phyloP scores from a whole-genome alignment of 1,284 basidiomycete species.

The Marasmius tenuissimus region DNA sequence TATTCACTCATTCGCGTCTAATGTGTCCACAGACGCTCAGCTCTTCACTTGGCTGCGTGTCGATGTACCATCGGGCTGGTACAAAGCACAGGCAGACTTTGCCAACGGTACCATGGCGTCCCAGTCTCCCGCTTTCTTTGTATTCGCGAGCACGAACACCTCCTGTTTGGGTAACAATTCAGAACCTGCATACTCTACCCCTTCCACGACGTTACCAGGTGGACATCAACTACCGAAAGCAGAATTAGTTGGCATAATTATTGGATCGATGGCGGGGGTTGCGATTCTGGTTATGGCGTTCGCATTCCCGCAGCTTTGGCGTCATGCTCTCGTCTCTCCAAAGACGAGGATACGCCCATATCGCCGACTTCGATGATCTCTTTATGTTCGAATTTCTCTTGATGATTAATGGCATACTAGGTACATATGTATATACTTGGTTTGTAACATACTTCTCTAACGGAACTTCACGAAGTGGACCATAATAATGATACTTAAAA shows the following conservation, averaged over 20 bases:
- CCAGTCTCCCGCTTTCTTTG: slow-evolving; percentile 31
- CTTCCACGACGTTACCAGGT: neutral
- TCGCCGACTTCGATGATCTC: neutral
- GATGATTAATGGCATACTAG: slow-evolving; percentile 6
- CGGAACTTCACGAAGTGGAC: neutral
- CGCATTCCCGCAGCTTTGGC: slow-evolving; percentile 1
- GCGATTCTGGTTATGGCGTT: slow-evolving; percentile 3
- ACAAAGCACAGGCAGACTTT: slow-evolving; percentile 29
- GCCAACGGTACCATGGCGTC: slow-evolving; percentile 12
- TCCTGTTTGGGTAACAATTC: slow-evolving; percentile 31
- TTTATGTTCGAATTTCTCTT: neutral
- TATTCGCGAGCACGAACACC: slow-evolving; percentile 35
- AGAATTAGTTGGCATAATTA: slow-evolving; percentile 1
- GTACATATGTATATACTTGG: slow-evolving; percentile 10
- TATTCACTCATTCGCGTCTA: slow-evolving; percentile 1
- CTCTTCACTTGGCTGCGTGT: slow-evolving; percentile 35
- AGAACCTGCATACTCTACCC: neutral
- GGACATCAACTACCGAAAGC: neutral
- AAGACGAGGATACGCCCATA: slow-evolving; percentile 1
- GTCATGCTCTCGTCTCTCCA: neutral
- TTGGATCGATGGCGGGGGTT: neutral
- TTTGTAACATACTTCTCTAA: slow-evolving; percentile 8
- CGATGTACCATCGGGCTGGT: slow-evolving; percentile 43
- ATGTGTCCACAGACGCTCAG: neutral
- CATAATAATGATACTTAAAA: slow-evolving; percentile 25